Evolutionary conservation across 805 yeast species (phyloP).

Genomic region (Candida sithepensis): DNA sequence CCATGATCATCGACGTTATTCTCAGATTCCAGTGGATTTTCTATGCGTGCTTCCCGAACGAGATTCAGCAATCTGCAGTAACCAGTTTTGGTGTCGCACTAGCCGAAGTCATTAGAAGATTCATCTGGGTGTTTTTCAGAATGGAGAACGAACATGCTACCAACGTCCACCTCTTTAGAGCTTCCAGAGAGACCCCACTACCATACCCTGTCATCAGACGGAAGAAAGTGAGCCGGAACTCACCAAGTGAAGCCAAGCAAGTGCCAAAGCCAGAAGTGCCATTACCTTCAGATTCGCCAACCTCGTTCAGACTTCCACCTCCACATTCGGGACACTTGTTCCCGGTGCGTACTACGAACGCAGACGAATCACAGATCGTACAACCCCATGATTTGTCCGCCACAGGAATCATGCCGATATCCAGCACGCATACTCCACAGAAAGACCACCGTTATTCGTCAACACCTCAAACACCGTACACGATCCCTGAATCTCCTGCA

Average conservation of each 20-base stretch:
- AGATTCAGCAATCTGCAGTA: slow-evolving; percentile 82
- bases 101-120: slow-evolving; percentile 79
- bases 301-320: slow-evolving; percentile 5
- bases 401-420: slow-evolving; percentile 10
- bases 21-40: slow-evolving; percentile 91
- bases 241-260: background rate
- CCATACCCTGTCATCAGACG: slow-evolving; percentile 59
- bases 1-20: slow-evolving; percentile 69
- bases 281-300: background rate
- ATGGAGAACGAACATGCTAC: slow-evolving; percentile 96
- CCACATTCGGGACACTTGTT: background rate
- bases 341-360: background rate
- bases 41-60: slow-evolving; percentile 71
- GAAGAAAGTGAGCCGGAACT: background rate
- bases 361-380: background rate
- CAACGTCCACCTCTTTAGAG: slow-evolving; percentile 79
- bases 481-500: background rate
- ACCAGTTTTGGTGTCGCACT: slow-evolving; percentile 81
- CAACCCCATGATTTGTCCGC: slow-evolving; percentile 1
- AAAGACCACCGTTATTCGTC: background rate
- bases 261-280: background rate
- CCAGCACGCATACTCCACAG: background rate
- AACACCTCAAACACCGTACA: background rate
- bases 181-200: slow-evolving; percentile 80
- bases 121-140: slow-evolving; percentile 87